Evolutionary conservation across 345 rosid genomes (phyloP).

Genomic region (Salix exigua): DNA sequence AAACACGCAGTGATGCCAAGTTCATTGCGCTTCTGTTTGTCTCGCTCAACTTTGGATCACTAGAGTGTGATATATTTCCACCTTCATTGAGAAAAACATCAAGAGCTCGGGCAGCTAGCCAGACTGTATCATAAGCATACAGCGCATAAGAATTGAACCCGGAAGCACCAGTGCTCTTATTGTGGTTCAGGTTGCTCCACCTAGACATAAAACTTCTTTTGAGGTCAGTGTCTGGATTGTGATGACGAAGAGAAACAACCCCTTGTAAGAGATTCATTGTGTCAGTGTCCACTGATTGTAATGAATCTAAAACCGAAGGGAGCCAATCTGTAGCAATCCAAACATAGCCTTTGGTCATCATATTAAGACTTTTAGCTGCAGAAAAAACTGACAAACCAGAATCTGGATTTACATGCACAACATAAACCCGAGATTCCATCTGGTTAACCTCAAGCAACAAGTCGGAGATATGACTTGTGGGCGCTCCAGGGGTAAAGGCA

Average conservation of each 20-base stretch:
- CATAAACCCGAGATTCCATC: conserved; percentile 82
- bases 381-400: conserved; percentile 66
- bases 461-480: conserved; percentile 40
- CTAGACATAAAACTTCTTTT: conserved; percentile 45
- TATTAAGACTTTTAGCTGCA: conserved; percentile 60
- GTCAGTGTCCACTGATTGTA: conserved; percentile 35
- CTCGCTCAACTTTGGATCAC: conserved; percentile 48
- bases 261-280: conserved; percentile 72
- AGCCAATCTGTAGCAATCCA: conserved; percentile 99
- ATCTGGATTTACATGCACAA: conserved; percentile 87
- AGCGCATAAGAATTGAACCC: conserved; percentile 73
- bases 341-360: conserved; percentile 71
- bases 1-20: conserved; percentile 52
- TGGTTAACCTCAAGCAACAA: conserved; percentile 56
- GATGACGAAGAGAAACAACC: conserved; percentile 78
- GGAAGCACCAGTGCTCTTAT: conserved; percentile 13
- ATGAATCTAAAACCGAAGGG: conserved; percentile 65
- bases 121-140: conserved; percentile 88
- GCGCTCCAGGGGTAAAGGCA: conserved; percentile 53
- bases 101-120: conserved; percentile 86
- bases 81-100: conserved; percentile 53
- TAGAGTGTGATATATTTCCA: conserved; percentile 63
- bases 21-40: conserved; percentile 47
- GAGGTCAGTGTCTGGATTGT: conserved; percentile 58
- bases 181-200: conserved; percentile 52